Percentiles rank a stretch among this genome's conserved stretches.
phyloP scores from a whole-genome alignment of 2,329 filamentous ascomycete genomes.

The Fusarium nisikadoi region DNA sequence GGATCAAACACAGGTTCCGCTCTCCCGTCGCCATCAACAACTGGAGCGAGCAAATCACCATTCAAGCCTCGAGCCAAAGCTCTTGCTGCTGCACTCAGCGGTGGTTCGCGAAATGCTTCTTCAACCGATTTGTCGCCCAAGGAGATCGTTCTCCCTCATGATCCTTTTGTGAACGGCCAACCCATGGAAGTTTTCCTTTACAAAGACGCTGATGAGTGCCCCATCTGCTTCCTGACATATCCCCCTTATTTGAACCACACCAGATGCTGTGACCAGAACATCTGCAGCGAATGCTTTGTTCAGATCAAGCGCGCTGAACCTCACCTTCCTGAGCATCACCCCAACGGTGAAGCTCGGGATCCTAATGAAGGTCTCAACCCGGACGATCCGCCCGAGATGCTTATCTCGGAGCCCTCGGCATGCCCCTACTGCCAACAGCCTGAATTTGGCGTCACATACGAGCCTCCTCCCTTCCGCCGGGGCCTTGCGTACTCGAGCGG shows the following conservation, averaged over 20 bases:
- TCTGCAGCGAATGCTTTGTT: conserved; percentile 98
- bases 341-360: conserved; percentile 55
- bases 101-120: conserved; percentile 77
- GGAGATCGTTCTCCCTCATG: conserved; percentile 81
- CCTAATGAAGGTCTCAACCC: conserved; percentile 53
- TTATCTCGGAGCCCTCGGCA: conserved; percentile 90
- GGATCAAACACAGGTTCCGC: conserved; percentile 69
- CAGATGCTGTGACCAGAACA: conserved; percentile 92
- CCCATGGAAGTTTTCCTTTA: conserved; percentile 93
- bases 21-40: conserved; percentile 59
- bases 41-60: conserved; percentile 55
- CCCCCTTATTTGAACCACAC: conserved; percentile 95
- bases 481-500: conserved; percentile 74
- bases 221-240: conserved; percentile 96
- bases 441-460: conserved; percentile 96
- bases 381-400: conserved; percentile 67
- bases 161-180: conserved; percentile 94
- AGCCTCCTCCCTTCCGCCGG: conserved; percentile 86
- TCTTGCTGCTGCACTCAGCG: conserved; percentile 80
- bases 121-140: conserved; percentile 78
- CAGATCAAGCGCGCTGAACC: conserved; percentile 97
- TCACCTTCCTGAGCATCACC: conserved; percentile 83
- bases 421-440: conserved; percentile 96
- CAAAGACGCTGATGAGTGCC: conserved; percentile 89
- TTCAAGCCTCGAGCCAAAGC: conserved; percentile 91